Base-by-base conservation (phyloP, 2,329 filamentous ascomycete species). In the Chaetomium strumarium region DNA sequence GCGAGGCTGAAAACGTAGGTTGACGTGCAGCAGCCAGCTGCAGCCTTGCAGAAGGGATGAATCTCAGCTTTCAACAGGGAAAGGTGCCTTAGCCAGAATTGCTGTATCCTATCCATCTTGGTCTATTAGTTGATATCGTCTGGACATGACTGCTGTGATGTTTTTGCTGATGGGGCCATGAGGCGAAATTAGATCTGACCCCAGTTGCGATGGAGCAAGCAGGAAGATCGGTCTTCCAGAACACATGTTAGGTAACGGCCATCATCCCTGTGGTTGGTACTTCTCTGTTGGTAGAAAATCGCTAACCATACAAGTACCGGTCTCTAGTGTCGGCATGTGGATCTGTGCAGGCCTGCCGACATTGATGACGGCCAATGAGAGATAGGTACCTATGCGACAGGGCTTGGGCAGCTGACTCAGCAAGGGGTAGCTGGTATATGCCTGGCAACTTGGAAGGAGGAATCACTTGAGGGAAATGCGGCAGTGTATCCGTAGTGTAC, bases 21-120 rank as follows among this genome's bases (percentile, higher is more conserved):
- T 49, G 46, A 46, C 40, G 19, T 49, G 51, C 46, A 53, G 37
- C 39, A 37, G 20, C 53, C 46, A 53, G 37, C 39, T 42, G 20
- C 53, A 55, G 49, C 49, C 49, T 50, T 50, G 52, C 52, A 54
- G 42, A 30, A 3, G 24, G 4, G 24, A 24, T 24, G 24, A 24
- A 24, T 24, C 24, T 24, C 24, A 24, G 24, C 24, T 24, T 24
- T 7, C 24, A 4, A 24, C 24, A 24, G 24, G 4, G 7, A 24
- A 24, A 7, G 24, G 4, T 24, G 24, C 24, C 24, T 24, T 24
- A 24, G 24, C 24, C 24, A 24, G n/a, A 24, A 24, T 24, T 24
- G 24, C 24, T 24, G 24, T 24, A 24, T 7, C 24, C 24, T 7
- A 24, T 4, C 24, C n/a, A n/a, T n/a, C n/a, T n/a, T 24, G 24